phyloP scores from a whole-genome alignment of 495 filamentous ascomycete genomes.

The Tetracladium marchalianum region DNA sequence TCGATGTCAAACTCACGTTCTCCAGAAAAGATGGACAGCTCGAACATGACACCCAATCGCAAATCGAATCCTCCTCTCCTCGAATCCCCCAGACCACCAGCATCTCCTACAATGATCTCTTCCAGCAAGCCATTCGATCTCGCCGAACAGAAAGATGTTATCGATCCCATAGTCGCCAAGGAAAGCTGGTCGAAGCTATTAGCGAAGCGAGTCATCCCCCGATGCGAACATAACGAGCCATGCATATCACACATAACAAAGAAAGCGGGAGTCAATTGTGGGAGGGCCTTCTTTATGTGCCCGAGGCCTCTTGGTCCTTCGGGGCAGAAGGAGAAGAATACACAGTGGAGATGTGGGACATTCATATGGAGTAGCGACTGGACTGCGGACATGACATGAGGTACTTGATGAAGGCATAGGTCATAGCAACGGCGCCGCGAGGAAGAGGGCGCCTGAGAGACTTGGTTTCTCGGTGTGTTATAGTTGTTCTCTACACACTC shows the following conservation, averaged over 20 bases:
- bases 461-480: too few relatives aligned
- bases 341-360: conserved; percentile 75
- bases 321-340: conserved; percentile 70
- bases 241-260: conserved; percentile 75
- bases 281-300: conserved; percentile 82
- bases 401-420: too few relatives aligned
- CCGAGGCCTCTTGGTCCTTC: conserved; percentile 70
- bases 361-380: conserved; percentile 62
- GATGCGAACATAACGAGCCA: conserved; percentile 81
- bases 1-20: too few relatives aligned
- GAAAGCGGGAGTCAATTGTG: conserved; percentile 77
- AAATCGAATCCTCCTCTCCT: not conserved
- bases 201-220: conserved; percentile 59
- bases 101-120: not conserved
- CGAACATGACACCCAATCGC: not conserved
- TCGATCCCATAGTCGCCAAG: conserved; percentile 65
- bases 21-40: not conserved
- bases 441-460: too few relatives aligned
- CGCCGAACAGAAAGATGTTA: conserved; percentile 27
- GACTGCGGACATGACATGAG: conserved; percentile 5
- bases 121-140: conserved; percentile 8
- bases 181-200: conserved; percentile 84
- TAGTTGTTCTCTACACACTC: too few relatives aligned
- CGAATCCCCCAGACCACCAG: not conserved
- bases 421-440: too few relatives aligned